Evolutionary conservation across 768 basidiomycete species (phyloP).

Genomic region (Amanita muscaria): DNA sequence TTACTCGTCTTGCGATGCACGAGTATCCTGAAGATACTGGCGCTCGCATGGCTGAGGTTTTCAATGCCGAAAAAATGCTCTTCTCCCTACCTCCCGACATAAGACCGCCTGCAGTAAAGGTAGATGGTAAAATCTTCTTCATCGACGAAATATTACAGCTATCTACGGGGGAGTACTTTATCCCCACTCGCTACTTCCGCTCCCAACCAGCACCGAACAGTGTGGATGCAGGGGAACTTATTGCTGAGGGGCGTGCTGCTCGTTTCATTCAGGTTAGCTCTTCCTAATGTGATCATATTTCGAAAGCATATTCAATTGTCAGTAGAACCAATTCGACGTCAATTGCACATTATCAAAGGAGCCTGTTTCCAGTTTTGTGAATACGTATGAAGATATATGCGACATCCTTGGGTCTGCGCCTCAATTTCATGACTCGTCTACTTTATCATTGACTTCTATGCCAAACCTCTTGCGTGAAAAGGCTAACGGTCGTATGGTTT

Average conservation of each 20-base stretch:
- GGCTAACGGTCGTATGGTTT: conserved; percentile 23
- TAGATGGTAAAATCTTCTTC: background rate
- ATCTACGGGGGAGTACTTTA: conserved; percentile 1
- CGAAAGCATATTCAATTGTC: too few relatives aligned
- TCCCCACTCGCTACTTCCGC: background rate
- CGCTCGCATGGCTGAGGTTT: background rate
- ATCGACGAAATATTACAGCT: conserved; percentile 1
- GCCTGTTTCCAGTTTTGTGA: too few relatives aligned
- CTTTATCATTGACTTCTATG: background rate
- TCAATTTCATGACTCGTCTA: background rate
- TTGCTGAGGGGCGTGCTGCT: background rate
- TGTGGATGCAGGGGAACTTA: background rate
- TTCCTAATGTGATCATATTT: too few relatives aligned
- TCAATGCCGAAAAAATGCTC: conserved; percentile 3
- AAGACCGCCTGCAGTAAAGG: background rate
- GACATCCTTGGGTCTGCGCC: background rate
- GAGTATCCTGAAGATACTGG: conserved; percentile 5
- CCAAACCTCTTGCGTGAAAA: conserved; percentile 20
- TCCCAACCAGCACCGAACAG: background rate
- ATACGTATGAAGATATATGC: background rate
- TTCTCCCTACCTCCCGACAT: background rate
- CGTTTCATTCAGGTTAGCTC: too few relatives aligned
- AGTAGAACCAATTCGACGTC: too few relatives aligned
- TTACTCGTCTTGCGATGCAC: conserved; percentile 4
- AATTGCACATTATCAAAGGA: too few relatives aligned